Conservation (phyloP, 2,329 filamentous ascomycete species). For the Aotearoamyces nothofagi region DNA sequence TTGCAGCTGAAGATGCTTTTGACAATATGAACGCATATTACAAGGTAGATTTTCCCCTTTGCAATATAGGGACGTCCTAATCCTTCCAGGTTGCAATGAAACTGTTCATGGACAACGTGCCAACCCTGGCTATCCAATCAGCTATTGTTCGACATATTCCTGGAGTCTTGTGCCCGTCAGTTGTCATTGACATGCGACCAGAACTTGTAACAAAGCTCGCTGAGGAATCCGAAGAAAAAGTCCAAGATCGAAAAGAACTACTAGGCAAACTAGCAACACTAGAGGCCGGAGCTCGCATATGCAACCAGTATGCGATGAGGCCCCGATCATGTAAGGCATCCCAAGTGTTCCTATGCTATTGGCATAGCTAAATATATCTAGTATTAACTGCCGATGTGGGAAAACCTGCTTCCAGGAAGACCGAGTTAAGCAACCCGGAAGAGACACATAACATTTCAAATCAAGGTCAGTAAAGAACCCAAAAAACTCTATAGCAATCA, state of each 20-base stretch:
- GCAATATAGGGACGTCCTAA: neutral
- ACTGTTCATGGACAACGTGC: conserved; percentile 9
- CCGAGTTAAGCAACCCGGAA: too few relatives aligned
- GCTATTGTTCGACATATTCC: conserved; percentile 5
- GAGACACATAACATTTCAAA: too few relatives aligned
- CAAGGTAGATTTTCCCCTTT: conserved; percentile 4
- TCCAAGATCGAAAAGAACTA: conserved; percentile 4
- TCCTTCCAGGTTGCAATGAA: conserved; percentile 6
- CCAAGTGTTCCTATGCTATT: too few relatives aligned
- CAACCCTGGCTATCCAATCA: conserved; percentile 6
- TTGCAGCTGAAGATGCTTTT: conserved; percentile 7
- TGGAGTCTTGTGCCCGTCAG: conserved; percentile 6
- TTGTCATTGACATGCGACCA: conserved; percentile 6
- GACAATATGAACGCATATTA: conserved; percentile 9
- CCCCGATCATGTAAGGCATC: neutral
- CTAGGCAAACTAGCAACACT: conserved; percentile 5
- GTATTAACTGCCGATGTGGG: too few relatives aligned
- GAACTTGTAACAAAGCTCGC: conserved; percentile 6
- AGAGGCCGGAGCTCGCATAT: conserved; percentile 6
- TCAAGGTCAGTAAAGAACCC: too few relatives aligned
- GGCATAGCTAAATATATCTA: too few relatives aligned
- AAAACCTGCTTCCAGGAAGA: too few relatives aligned
- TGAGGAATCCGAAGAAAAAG: conserved; percentile 6
- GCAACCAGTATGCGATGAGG: conserved; percentile 5
- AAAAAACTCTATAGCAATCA: too few relatives aligned